Percentiles rank a stretch among this genome's conserved stretches.
phyloP scores from a whole-genome alignment of 2,329 filamentous ascomycete species.

The Scleromitrula shiraiana region DNA sequence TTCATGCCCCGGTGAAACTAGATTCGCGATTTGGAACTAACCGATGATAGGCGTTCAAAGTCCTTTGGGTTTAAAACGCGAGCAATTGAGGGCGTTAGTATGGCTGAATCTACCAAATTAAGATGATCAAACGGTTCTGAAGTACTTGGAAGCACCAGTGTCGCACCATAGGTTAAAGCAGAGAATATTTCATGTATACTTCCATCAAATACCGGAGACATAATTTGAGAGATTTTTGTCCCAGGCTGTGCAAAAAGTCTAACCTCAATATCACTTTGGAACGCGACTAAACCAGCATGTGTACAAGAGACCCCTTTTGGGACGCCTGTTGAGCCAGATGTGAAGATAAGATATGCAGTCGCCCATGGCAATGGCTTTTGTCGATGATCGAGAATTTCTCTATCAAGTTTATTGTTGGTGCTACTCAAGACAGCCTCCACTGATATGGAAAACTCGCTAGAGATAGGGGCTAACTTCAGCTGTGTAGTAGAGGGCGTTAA shows the following conservation, averaged over 20 bases:
- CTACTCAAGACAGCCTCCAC: not conserved
- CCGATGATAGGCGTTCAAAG: no score
- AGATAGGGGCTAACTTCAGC: not conserved
- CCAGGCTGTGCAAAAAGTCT: constrained; percentile 31
- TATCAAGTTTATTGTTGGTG: not conserved
- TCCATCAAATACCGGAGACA: constrained; percentile 39
- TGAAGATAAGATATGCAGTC: constrained; percentile 36
- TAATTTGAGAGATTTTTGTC: constrained; percentile 32
- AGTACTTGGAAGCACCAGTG: constrained; percentile 1
- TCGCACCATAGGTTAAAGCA: constrained; percentile 11
- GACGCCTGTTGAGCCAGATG: constrained; percentile 36
- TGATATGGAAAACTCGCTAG: not conserved
- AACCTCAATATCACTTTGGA: constrained; percentile 29
- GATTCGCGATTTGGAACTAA: not conserved
- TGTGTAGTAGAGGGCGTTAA: constrained; percentile 11
- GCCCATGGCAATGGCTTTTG: not conserved
- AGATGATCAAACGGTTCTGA: constrained; percentile 12
- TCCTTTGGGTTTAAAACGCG: constrained; percentile 2
- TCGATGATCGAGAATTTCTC: not conserved
- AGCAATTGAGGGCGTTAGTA: constrained; percentile 9
- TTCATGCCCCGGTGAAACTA: no score
- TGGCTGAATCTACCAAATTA: not conserved
- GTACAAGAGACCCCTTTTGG: constrained; percentile 35
- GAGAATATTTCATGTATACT: constrained; percentile 30
- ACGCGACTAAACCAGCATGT: constrained; percentile 32